Percentiles rank a stretch among this genome's conserved stretches.
Conservation (phyloP, 2,329 filamentous ascomycete species). For the Chrysoporthe austroafricana region DNA sequence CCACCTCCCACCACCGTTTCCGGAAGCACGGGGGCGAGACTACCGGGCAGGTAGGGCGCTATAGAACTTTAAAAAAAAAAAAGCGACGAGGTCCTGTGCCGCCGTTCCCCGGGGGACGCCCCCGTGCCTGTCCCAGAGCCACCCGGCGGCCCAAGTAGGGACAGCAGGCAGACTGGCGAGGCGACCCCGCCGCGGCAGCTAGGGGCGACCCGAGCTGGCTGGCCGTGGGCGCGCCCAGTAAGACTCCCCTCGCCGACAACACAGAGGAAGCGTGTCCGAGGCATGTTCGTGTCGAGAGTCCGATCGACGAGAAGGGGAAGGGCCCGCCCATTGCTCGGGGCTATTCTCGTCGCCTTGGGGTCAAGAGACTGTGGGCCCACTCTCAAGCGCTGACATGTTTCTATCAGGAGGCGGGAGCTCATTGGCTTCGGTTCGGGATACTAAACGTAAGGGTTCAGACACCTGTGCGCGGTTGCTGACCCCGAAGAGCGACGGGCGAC, state of each 20-base stretch:
- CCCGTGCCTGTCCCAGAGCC: neutral
- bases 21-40: too few species aligned
- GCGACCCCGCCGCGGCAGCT: constrained; percentile 1
- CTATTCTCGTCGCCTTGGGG: neutral
- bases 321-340: neutral
- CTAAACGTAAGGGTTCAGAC: neutral
- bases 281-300: neutral
- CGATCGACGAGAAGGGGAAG: neutral
- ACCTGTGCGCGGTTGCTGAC: neutral
- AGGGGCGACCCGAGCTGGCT: neutral
- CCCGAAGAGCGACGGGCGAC: neutral
- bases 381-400: neutral
- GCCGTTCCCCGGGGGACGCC: too few species aligned
- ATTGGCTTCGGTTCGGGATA: neutral
- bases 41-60: too few species aligned
- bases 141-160: neutral
- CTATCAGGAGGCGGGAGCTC: neutral
- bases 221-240: neutral
- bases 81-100: neutral
- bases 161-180: constrained; percentile 3
- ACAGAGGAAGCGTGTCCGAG: neutral
- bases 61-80: neutral
- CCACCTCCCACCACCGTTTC: neutral
- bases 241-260: too few species aligned
- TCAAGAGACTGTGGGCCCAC: neutral